Conservation (phyloP, 768 basidiomycete species). For the Russula sp. region DNA sequence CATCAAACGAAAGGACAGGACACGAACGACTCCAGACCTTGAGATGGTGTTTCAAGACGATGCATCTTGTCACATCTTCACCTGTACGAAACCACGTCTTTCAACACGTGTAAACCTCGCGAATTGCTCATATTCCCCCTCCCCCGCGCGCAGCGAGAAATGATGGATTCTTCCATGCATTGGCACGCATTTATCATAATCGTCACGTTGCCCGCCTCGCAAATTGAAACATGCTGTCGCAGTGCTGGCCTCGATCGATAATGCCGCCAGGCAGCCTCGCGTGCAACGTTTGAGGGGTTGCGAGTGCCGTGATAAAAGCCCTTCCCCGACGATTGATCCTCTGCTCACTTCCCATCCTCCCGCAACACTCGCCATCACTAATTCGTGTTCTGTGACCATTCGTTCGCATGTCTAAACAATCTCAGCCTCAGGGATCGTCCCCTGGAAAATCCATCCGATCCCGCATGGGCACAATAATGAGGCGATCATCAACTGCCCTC, state of each 20-base stretch:
- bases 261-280: constrained; percentile 19
- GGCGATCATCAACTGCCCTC: constrained; percentile 20
- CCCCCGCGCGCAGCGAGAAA: background rate
- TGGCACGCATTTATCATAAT: background rate
- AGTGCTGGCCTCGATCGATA: constrained; percentile 20
- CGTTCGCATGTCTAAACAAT: constrained; percentile 13
- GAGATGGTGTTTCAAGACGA: background rate
- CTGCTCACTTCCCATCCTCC: constrained; percentile 4
- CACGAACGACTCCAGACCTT: background rate
- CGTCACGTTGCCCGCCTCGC: constrained; percentile 7
- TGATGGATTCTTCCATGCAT: background rate
- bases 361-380: background rate
- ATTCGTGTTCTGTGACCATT: background rate
- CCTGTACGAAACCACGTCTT: constrained; percentile 7
- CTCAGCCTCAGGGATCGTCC: constrained; percentile 1
- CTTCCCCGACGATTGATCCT: constrained; percentile 8
- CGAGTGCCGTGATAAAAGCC: constrained; percentile 11
- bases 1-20: no score
- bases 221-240: constrained; percentile 12
- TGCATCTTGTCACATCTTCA: constrained; percentile 8
- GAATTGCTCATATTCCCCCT: background rate
- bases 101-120: constrained; percentile 18
- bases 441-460: constrained; percentile 12
- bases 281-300: background rate
- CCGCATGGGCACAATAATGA: constrained; percentile 20